phyloP scores from a whole-genome alignment of 176 grass and related monocot genomes.

The Triticum aestivum region IWGSC_CS_RefSeq_v2.1 NC_057806.1:575532829-575533328 shows the following conservation, averaged over 20 bases:
- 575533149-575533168: slow-evolving; percentile 95
- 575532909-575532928: too few relatives aligned
- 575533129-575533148: slow-evolving; percentile 78
- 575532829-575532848: slow-evolving; percentile 66
- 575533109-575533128: background rate
- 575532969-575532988: slow-evolving; percentile 86
- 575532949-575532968: slow-evolving; percentile 49
- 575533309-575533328: slow-evolving; percentile 40
- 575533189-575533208: slow-evolving; percentile 72
- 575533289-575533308: too few relatives aligned
- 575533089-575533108: background rate
- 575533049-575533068: too few relatives aligned
- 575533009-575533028: slow-evolving; percentile 89
- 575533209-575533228: slow-evolving; percentile 98
- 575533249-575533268: background rate
- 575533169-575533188: slow-evolving; percentile 88
- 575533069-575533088: background rate
- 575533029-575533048: slow-evolving; percentile 47
- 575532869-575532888: background rate
- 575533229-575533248: slow-evolving; percentile 8
- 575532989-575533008: slow-evolving; percentile 82
- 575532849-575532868: slow-evolving; percentile 52
- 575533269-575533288: background rate
- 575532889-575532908: background rate
- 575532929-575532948: background rate